A percentile compares a stretch with the other conserved stretches of the same genome.
Conservation (phyloP, 495 filamentous ascomycete species). For the Xylaria intraflava region DNA sequence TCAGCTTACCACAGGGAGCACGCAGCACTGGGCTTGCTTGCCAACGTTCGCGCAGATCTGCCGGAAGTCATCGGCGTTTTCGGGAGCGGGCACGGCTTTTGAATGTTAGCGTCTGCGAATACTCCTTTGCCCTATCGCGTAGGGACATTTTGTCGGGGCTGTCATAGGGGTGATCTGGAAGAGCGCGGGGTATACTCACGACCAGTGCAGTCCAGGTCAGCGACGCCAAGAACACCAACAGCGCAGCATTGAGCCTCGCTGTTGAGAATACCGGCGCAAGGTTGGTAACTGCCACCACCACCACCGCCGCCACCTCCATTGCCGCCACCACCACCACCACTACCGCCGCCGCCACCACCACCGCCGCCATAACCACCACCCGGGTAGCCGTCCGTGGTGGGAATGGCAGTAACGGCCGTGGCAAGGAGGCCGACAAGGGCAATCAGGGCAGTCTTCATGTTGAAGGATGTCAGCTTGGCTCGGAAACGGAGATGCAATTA, state of each 20-base stretch:
- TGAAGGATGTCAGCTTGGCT: slow-evolving; percentile 1
- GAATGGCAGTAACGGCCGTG: slow-evolving; percentile 6
- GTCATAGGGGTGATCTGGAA: background rate
- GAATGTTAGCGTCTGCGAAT: background rate
- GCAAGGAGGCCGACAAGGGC: slow-evolving; percentile 10
- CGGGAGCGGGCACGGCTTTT: background rate
- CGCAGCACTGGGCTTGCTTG: slow-evolving; percentile 13
- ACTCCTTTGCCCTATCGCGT: background rate
- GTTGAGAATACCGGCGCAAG: slow-evolving; percentile 11
- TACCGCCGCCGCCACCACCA: slow-evolving; percentile 4
- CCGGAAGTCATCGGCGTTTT: slow-evolving; percentile 5
- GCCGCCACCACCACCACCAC: background rate
- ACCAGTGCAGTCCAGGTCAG: slow-evolving; percentile 34
- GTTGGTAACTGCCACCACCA: background rate
- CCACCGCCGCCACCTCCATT: background rate
- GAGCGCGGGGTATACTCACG: slow-evolving; percentile 24
- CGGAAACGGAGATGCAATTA: too few relatives aligned
- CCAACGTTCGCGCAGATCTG: slow-evolving; percentile 11
- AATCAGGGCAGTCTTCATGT: slow-evolving; percentile 7
- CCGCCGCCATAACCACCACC: background rate
- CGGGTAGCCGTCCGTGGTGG: slow-evolving; percentile 1
- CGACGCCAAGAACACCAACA: slow-evolving; percentile 38
- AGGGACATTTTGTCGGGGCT: background rate
- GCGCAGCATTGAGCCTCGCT: slow-evolving; percentile 34
- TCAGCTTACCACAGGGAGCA: slow-evolving; percentile 9